Conservation (phyloP, 306 rosid species). For the Albizia julibrissin region DNA sequence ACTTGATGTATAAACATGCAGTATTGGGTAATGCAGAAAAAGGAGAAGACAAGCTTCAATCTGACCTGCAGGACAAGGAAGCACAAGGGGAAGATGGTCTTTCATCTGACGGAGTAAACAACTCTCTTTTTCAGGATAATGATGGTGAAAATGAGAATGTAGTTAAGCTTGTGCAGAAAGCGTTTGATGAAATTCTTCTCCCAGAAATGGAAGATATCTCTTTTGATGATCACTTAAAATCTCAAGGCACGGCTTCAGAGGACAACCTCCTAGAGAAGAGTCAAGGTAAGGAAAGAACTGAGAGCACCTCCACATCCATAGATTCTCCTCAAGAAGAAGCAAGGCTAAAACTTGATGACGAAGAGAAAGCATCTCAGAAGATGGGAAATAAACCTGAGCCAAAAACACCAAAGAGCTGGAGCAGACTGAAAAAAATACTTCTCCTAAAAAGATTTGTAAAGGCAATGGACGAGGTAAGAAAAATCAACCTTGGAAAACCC, state of each 20-base stretch:
- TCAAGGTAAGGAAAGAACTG: slow-evolving; percentile 38
- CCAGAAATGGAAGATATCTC: slow-evolving; percentile 58
- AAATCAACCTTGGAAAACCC: slow-evolving; percentile 42
- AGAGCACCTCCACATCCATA: slow-evolving; percentile 22
- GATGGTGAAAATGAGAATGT: slow-evolving; percentile 40
- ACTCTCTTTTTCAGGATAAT: slow-evolving; percentile 36
- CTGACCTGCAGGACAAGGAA: slow-evolving; percentile 37
- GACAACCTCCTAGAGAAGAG: slow-evolving; percentile 33
- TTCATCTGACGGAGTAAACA: slow-evolving; percentile 28
- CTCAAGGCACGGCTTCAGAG: slow-evolving; percentile 38
- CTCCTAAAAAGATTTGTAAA: slow-evolving; percentile 82
- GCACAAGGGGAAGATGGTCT: slow-evolving; percentile 41
- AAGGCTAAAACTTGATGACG: slow-evolving; percentile 15
- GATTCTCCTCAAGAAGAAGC: slow-evolving; percentile 38
- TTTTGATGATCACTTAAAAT: slow-evolving; percentile 32
- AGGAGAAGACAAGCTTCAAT: slow-evolving; percentile 38
- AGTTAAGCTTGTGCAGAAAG: slow-evolving; percentile 74
- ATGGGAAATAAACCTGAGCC: slow-evolving; percentile 43
- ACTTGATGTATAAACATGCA: slow-evolving; percentile 77
- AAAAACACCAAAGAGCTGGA: slow-evolving; percentile 68
- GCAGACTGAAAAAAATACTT: slow-evolving; percentile 68
- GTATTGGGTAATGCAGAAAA: slow-evolving; percentile 40
- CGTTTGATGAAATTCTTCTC: slow-evolving; percentile 84
- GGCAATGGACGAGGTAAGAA: slow-evolving; percentile 78
- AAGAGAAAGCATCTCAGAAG: slow-evolving; percentile 43